phyloP scores from a whole-genome alignment of 306 rosid genomes.

The Fragaria vesca region DNA sequence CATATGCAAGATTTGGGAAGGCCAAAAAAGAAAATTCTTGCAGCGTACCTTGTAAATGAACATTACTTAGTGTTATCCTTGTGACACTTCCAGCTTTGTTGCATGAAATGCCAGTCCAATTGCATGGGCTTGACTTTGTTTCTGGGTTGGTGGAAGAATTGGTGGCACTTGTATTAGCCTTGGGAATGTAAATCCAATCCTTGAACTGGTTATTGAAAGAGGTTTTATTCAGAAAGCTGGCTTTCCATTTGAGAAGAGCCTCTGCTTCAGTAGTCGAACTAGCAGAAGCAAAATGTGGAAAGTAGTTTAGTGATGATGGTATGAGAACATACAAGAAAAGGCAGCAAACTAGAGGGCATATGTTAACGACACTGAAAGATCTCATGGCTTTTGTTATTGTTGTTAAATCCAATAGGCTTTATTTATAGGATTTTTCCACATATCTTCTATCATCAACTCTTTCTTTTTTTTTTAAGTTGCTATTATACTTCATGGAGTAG shows the following conservation, averaged over 20 bases:
- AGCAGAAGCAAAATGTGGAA: background rate
- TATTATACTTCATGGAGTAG: too few relatives aligned
- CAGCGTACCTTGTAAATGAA: too few relatives aligned
- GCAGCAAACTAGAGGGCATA: slow-evolving; percentile 6
- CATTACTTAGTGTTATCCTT: background rate
- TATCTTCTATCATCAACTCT: too few relatives aligned
- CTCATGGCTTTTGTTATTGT: background rate
- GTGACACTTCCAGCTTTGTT: slow-evolving; percentile 8
- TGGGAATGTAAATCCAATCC: background rate
- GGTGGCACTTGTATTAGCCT: background rate
- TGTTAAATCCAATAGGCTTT: background rate
- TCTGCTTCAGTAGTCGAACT: too few relatives aligned
- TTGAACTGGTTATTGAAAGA: background rate
- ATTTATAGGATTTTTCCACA: background rate
- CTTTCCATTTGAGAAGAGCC: slow-evolving; percentile 18
- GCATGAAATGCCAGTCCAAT: slow-evolving; percentile 22
- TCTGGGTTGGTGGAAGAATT: background rate
- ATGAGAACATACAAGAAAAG: background rate
- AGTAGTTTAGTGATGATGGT: background rate
- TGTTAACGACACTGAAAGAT: too few relatives aligned
- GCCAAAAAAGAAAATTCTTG: too few relatives aligned
- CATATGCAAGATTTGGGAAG: too few relatives aligned
- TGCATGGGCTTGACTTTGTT: slow-evolving; percentile 6
- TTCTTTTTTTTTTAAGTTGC: too few relatives aligned
- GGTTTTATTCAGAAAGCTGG: slow-evolving; percentile 6